Conservation (phyloP, 1,139 yeast species). For the Blastobotrys elegans region DNA sequence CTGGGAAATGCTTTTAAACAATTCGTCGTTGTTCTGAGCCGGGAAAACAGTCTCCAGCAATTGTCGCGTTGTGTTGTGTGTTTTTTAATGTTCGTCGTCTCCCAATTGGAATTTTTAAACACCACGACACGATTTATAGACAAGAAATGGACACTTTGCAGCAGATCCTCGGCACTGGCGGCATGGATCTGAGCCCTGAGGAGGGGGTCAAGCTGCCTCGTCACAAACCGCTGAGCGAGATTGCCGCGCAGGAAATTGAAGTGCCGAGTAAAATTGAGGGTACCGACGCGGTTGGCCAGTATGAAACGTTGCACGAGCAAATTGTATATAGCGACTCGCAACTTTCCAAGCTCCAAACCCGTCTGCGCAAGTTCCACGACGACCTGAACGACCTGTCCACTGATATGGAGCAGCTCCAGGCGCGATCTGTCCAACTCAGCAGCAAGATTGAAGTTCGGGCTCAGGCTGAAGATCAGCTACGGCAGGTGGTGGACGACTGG, state of each 20-base stretch:
- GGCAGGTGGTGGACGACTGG: slow-evolving; percentile 68
- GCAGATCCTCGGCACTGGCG: slow-evolving; percentile 17
- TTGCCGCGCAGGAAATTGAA: neutral
- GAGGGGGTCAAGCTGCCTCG: slow-evolving; percentile 1
- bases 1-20: no score
- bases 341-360: slow-evolving; percentile 37
- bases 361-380: slow-evolving; percentile 48
- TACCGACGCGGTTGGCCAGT: neutral
- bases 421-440: slow-evolving; percentile 55
- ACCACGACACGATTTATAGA: neutral
- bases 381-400: slow-evolving; percentile 56
- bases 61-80: no score
- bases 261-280: neutral
- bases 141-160: slow-evolving; percentile 12
- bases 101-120: neutral
- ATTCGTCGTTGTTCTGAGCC: no score
- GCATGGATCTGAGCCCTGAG: slow-evolving; percentile 18
- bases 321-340: slow-evolving; percentile 40
- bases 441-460: slow-evolving; percentile 53
- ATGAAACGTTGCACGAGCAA: slow-evolving; percentile 32
- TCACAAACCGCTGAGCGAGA: neutral
- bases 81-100: no score
- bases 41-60: no score
- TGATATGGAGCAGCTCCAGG: slow-evolving; percentile 53
- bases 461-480: slow-evolving; percentile 51